These are phyloP conservation scores for Blastobotrys muscicola DNA, from an alignment of 805 yeast genomes.

Conservation along the genomic window DNA sequence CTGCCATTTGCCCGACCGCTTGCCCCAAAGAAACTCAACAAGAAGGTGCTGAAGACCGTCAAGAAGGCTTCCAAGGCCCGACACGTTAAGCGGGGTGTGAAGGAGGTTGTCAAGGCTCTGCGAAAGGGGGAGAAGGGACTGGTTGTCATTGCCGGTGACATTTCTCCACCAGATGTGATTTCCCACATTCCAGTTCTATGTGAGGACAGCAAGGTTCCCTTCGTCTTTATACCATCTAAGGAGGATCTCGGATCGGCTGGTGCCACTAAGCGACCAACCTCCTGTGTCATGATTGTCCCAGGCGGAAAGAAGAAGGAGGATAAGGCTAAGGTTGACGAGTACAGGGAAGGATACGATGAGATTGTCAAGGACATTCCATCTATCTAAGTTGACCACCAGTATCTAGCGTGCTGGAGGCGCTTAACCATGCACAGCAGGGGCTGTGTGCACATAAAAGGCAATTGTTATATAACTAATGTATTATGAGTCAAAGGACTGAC, in stretches of 20 bases:
- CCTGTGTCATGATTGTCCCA: constrained; percentile 95
- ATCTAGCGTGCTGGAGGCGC: constrained; percentile 7
- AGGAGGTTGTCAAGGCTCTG: constrained; percentile 95
- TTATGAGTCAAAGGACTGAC: no score
- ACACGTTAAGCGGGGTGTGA: constrained; percentile 97
- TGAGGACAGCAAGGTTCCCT: constrained; percentile 90
- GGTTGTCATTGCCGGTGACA: constrained; percentile 95
- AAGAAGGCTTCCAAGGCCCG: constrained; percentile 97
- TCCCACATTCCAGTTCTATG: constrained; percentile 96
- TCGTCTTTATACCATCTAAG: constrained; percentile 88
- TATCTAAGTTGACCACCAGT: constrained; percentile 10
- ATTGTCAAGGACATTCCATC: constrained; percentile 75
- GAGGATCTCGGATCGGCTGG: constrained; percentile 99
- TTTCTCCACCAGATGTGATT: constrained; percentile 93
- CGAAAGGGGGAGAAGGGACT: constrained; percentile 98
- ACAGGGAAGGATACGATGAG: constrained; percentile 88
- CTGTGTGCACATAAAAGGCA: no score
- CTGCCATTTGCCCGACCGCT: constrained; percentile 90
- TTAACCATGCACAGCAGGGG: no score
- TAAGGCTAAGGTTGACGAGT: constrained; percentile 67
- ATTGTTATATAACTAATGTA: no score
- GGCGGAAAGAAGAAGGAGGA: constrained; percentile 72
- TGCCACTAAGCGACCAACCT: constrained; percentile 97
- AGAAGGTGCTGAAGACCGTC: constrained; percentile 88
- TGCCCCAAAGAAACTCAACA: constrained; percentile 92